These are phyloP conservation scores for Meyerozyma smithsonii DNA, from an alignment of 1,139 yeast species.

Conservation along the genomic window DNA sequence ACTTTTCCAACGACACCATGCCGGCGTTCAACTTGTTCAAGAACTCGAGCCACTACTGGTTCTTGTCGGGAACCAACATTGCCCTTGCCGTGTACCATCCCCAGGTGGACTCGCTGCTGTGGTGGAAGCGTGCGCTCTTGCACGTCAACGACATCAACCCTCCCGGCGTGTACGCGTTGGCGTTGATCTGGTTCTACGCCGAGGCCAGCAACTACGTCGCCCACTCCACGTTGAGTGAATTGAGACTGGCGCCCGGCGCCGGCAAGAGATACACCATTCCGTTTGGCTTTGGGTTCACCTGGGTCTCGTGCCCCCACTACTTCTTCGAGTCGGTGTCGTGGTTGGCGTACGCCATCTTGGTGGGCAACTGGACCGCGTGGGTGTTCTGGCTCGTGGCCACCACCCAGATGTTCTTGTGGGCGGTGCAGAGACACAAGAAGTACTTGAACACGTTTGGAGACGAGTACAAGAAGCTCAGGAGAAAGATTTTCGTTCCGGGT, in stretches of 20 bases:
- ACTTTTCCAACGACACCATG: constrained; percentile 87
- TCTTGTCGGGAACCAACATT: constrained; percentile 71
- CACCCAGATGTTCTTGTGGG: constrained; percentile 79
- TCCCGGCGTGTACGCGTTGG: constrained; percentile 23
- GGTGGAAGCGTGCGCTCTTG: constrained; percentile 14
- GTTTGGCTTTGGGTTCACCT: constrained; percentile 41
- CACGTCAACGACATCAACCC: constrained; percentile 24
- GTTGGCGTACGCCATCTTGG: constrained; percentile 62
- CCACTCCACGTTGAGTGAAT: constrained; percentile 56
- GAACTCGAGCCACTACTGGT: constrained; percentile 89
- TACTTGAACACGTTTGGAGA: constrained; percentile 70
- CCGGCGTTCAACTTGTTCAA: constrained; percentile 83
- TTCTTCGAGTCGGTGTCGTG: constrained; percentile 80
- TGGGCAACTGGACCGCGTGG: constrained; percentile 74
- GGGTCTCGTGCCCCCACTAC: constrained; percentile 75
- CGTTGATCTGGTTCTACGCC: constrained; percentile 53
- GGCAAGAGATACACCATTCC: constrained; percentile 38
- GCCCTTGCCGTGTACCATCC: constrained; percentile 73
- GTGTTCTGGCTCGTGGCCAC: constrained; percentile 68
- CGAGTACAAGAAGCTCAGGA: constrained; percentile 61
- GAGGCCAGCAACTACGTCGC: constrained; percentile 71
- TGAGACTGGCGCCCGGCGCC: constrained; percentile 42
- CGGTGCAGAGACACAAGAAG: constrained; percentile 63
- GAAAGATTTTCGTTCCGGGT: constrained; percentile 65
- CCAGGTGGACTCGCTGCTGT: constrained; percentile 8